Evolutionary conservation across 1,139 yeast genomes (phyloP), one percentile per base, ranked within the genome.

Genomic region (Debaryomycetaceae sp.): DNA sequence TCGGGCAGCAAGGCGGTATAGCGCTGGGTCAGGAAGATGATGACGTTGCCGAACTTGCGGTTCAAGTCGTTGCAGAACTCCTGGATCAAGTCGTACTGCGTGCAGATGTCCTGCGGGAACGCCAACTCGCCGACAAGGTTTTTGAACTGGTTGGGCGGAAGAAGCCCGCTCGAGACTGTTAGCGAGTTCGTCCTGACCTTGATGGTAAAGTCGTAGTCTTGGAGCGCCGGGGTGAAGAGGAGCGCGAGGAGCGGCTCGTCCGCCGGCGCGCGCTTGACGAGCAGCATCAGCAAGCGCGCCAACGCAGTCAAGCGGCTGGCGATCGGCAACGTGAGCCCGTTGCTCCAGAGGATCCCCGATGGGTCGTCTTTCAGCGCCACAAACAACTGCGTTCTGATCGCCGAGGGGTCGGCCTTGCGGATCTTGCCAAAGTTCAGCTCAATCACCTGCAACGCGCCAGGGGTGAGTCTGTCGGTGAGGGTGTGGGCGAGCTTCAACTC

Each of bases 301-400:
- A 91, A 69, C 0, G 95, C 91, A 0, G 97, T 89, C 41, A 89
- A 61, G 60, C 98, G 76, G 15, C 89, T 73, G 2, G 95, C 89
- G 35, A 88, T 79, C 8, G 95, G 89, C 33, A 86, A 65, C 11
- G 82, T 77, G 25, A 80, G 59, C 32, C 72, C 72, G 40, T 75
- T 73, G 3, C 95, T 76, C 91, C 95, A 91, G 37, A 83, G 53
- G 22, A 79, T 76, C 30, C 97, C 97, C 10, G 91, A 75, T 9
- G 79, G 76, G 48, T 91, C 97, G 39, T 78, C 81, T 48, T 76
- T 79, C 1, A 95, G 74, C 0, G 83, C 95, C 41, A 91, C 75
- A 45, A 86, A 88, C 49, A 82, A 75, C 43, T 91, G 95, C 5
- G 85, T 73, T 41, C 75, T 81, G 33, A 83, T 58, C 16, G 93